These are phyloP conservation scores for Xylaria telfairii DNA, from an alignment of 495 filamentous ascomycete species.

Conservation along the genomic window DNA sequence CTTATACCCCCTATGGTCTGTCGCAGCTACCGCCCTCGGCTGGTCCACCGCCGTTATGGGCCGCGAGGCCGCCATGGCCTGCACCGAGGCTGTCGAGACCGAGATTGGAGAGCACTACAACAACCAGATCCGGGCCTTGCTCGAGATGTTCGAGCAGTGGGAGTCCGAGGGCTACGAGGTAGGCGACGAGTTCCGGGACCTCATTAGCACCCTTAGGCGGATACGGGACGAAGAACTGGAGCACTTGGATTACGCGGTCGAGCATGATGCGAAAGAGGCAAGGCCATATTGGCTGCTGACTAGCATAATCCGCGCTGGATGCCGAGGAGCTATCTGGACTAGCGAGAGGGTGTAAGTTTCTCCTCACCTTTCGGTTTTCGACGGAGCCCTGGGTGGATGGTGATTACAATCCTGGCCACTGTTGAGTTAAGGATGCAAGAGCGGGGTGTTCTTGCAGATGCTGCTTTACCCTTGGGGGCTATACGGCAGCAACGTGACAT, in stretches of 20 bases:
- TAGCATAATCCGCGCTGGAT: slow-evolving; percentile 85
- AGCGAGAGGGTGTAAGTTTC: slow-evolving; percentile 74
- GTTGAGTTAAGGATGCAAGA: neutral
- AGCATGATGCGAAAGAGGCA: slow-evolving; percentile 88
- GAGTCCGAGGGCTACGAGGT: slow-evolving; percentile 72
- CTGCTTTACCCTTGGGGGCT: neutral
- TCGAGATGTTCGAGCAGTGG: slow-evolving; percentile 78
- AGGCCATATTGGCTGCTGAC: slow-evolving; percentile 87
- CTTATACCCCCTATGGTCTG: slow-evolving; percentile 92
- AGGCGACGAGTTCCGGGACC: slow-evolving; percentile 75
- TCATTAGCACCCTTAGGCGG: slow-evolving; percentile 75
- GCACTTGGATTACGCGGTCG: slow-evolving; percentile 93
- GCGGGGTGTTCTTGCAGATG: neutral
- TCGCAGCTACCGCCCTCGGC: slow-evolving; percentile 80
- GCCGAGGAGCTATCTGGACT: slow-evolving; percentile 89
- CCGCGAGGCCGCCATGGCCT: slow-evolving; percentile 96
- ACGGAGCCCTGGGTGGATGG: neutral
- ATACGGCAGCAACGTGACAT: neutral
- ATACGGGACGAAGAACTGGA: slow-evolving; percentile 97
- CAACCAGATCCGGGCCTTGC: slow-evolving; percentile 78
- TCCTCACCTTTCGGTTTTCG: neutral
- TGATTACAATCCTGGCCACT: neutral
- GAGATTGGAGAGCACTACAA: slow-evolving; percentile 98
- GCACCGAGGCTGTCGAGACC: slow-evolving; percentile 97
- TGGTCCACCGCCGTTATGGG: slow-evolving; percentile 92